phyloP scores from a whole-genome alignment of 257 asterid species.

The Ehretia macrophylla region DNA sequence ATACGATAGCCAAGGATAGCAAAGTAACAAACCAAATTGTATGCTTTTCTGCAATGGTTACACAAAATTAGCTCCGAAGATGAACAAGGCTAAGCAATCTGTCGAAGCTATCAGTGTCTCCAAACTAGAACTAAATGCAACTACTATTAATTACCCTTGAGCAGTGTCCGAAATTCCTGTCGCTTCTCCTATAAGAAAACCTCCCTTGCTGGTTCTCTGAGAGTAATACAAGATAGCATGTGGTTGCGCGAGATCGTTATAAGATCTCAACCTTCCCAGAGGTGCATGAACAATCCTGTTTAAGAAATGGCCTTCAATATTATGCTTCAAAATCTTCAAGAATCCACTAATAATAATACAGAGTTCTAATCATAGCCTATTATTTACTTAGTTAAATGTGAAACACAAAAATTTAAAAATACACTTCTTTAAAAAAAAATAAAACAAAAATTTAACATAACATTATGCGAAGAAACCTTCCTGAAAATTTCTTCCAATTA shows the following conservation, averaged over 20 bases:
- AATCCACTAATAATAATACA: background rate
- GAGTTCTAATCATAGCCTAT: no score
- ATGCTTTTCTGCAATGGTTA: background rate
- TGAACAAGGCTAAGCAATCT: no score
- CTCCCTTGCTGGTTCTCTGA: slow-evolving; percentile 16
- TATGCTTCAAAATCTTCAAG: background rate
- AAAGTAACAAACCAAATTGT: background rate
- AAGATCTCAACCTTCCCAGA: slow-evolving; percentile 13
- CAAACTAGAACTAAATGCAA: no score
- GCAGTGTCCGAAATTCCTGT: slow-evolving; percentile 49
- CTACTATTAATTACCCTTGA: slow-evolving; percentile 11
- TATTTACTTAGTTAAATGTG: background rate
- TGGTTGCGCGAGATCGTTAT: slow-evolving; percentile 14
- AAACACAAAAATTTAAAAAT: background rate
- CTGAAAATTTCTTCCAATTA: background rate
- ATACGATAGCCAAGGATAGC: no score
- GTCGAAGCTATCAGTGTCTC: no score
- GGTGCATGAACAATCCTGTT: slow-evolving; percentile 15
- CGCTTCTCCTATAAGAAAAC: slow-evolving; percentile 31
- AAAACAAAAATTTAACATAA: no score
- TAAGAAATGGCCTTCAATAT: background rate
- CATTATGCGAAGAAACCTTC: background rate
- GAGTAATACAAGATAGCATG: slow-evolving; percentile 19
- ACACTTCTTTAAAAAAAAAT: no score
- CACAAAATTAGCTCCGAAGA: no score